These are phyloP conservation scores for Solanum hybrid DNA, from an alignment of 305 asterid genomes.

Conservation along the genomic window DNA sequence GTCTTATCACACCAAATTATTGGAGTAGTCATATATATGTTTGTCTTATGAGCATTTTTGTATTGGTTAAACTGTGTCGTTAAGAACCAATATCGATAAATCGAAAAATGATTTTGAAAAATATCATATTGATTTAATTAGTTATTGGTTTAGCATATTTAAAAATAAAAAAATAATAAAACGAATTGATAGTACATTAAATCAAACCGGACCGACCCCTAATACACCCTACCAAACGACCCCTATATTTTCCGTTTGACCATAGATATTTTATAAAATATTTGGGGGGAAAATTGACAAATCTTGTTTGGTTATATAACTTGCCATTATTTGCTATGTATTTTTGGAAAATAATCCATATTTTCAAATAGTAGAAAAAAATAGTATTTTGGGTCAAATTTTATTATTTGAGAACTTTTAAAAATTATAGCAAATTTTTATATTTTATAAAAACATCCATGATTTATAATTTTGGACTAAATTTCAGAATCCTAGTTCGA, in stretches of 20 bases:
- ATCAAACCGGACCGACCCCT: too few species aligned
- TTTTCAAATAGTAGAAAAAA: too few species aligned
- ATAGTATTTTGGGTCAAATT: neutral
- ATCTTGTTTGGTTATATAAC: neutral
- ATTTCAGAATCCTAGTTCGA: accelerated
- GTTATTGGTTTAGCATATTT: too few species aligned
- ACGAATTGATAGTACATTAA: neutral
- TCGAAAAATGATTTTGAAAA: too few species aligned
- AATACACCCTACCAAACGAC: neutral
- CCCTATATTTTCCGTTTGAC: neutral
- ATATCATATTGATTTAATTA: too few species aligned
- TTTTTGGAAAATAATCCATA: accelerated
- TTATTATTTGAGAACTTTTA: too few species aligned
- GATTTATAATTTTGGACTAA: neutral
- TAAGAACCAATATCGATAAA: neutral
- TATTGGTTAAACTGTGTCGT: accelerated
- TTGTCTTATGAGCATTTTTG: too few species aligned
- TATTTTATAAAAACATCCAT: too few species aligned
- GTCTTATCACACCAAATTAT: neutral
- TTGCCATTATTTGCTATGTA: neutral
- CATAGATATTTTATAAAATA: too few species aligned
- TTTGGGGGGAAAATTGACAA: accelerated
- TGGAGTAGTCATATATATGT: neutral
- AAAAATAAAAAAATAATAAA: too few species aligned
- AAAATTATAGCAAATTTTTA: too few species aligned